Conservation (phyloP, 192 early-diverging fungal species). For the Podila minutissima region DNA sequence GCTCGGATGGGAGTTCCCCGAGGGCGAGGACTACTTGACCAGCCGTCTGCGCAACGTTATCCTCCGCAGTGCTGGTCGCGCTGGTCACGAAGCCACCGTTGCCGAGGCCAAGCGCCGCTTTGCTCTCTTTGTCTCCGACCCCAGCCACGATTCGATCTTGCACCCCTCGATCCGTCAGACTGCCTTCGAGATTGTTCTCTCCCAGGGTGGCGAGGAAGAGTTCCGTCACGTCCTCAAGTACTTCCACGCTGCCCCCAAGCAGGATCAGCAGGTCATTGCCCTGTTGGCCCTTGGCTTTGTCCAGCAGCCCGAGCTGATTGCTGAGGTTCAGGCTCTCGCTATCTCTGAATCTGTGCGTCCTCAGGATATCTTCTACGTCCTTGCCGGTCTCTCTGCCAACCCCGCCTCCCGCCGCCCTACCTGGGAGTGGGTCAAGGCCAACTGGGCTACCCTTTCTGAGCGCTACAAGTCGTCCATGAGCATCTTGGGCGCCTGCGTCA, state of each 20-base stretch:
- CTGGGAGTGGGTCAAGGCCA: slow-evolving; percentile 75
- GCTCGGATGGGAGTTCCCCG: slow-evolving; percentile 84
- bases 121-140: slow-evolving; percentile 65
- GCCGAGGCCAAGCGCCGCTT: slow-evolving; percentile 81
- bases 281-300: slow-evolving; percentile 73
- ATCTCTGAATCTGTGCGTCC: slow-evolving; percentile 75
- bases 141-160: slow-evolving; percentile 71
- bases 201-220: slow-evolving; percentile 70
- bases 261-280: slow-evolving; percentile 77
- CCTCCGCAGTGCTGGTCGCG: slow-evolving; percentile 74
- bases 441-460: slow-evolving; percentile 58
- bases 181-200: slow-evolving; percentile 78
- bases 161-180: slow-evolving; percentile 78
- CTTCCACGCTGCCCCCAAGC: slow-evolving; percentile 67
- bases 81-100: slow-evolving; percentile 71
- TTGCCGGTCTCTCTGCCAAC: slow-evolving; percentile 59
- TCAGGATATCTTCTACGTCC: slow-evolving; percentile 74
- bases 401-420: slow-evolving; percentile 64
- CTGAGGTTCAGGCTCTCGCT: slow-evolving; percentile 70
- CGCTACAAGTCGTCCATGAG: slow-evolving; percentile 50
- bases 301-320: slow-evolving; percentile 66
- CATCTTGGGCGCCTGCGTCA: slow-evolving; percentile 47
- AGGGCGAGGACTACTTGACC: slow-evolving; percentile 78
- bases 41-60: slow-evolving; percentile 82
- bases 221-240: slow-evolving; percentile 71